These are phyloP conservation scores for Thielaviopsis musarum DNA, from an alignment of 2,329 filamentous ascomycete species.

Conservation along the genomic window DNA sequence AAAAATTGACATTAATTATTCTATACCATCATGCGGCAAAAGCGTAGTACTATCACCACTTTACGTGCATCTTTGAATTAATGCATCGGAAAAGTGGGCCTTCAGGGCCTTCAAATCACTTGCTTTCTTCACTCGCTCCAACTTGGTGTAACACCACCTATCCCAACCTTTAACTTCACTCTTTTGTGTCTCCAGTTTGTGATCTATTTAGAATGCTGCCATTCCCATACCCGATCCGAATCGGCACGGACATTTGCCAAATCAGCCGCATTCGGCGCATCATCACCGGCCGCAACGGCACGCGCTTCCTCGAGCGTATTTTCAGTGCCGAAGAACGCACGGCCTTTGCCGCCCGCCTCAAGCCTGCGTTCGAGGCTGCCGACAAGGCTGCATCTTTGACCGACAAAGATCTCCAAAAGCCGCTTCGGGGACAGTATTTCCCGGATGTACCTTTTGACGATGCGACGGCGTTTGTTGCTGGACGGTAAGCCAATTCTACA, in stretches of 20 bases:
- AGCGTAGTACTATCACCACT: too few species aligned
- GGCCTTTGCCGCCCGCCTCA: conserved; percentile 3
- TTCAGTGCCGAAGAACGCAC: conserved; percentile 26
- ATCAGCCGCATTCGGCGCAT: conserved; percentile 47
- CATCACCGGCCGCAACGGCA: conserved; percentile 27
- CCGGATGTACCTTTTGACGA: background rate
- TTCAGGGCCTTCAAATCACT: too few species aligned
- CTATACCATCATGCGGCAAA: too few species aligned
- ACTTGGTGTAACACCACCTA: too few species aligned
- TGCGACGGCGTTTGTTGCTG: conserved; percentile 21
- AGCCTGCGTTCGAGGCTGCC: conserved; percentile 1
- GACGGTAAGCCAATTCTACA: conserved; percentile 20
- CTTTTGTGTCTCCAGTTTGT: background rate
- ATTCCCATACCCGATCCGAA: conserved; percentile 48
- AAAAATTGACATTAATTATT: too few species aligned
- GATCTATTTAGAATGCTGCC: conserved; percentile 15
- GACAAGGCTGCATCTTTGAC: background rate
- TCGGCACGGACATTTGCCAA: conserved; percentile 68
- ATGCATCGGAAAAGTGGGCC: too few species aligned
- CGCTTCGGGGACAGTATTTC: background rate
- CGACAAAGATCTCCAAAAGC: background rate
- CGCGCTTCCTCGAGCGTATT: conserved; percentile 31
- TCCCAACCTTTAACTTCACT: background rate
- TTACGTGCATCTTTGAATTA: too few species aligned
- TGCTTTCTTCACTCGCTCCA: too few species aligned